A percentile compares a stretch with the other conserved stretches of the same genome.
Evolutionary conservation across 176 grass and related monocot genomes (phyloP).

Genomic region (sorghum (Sorghum bicolor)): DNA sequence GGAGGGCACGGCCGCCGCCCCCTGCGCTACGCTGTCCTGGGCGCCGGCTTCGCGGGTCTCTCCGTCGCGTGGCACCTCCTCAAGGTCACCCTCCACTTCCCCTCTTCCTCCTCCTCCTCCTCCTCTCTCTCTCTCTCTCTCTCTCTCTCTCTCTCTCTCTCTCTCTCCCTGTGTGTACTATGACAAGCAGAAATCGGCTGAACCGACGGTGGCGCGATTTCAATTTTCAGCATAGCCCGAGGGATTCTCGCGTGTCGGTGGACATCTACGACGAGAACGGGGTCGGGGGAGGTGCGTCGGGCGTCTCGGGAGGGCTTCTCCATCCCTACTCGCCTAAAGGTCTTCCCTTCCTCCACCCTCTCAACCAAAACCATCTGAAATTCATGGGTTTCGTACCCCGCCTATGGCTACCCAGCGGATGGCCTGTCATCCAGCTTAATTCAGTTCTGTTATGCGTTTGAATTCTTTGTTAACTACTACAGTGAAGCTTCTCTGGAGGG

Average conservation of each 20-base stretch:
- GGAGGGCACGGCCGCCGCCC: constrained; percentile 13
- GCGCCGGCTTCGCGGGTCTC: constrained; percentile 77
- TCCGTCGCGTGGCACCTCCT: constrained; percentile 97
- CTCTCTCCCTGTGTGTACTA: neutral
- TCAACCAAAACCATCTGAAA: neutral
- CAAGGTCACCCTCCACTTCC: constrained; percentile 41
- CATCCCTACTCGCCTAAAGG: constrained; percentile 97
- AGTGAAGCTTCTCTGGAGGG: constrained; percentile 91
- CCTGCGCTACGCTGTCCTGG: constrained; percentile 74
- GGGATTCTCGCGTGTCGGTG: constrained; percentile 50
- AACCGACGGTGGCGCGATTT: neutral
- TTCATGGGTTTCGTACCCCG: neutral
- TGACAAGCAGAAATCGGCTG: neutral
- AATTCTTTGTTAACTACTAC: constrained; percentile 27
- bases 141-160: too few relatives aligned
- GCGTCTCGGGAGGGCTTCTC: constrained; percentile 77
- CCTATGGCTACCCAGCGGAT: neutral
- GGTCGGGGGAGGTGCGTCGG: constrained; percentile 81
- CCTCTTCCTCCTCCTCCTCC: neutral
- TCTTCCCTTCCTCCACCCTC: neutral
- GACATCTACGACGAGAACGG: constrained; percentile 92
- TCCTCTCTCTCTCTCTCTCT: too few relatives aligned
- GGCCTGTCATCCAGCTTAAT: neutral
- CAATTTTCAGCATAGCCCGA: constrained; percentile 49
- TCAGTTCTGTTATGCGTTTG: neutral